Percentiles rank a stretch among this genome's conserved stretches.
Evolutionary conservation across 345 rosid species (phyloP).

Genomic region (Eucalyptus viminalis): DNA sequence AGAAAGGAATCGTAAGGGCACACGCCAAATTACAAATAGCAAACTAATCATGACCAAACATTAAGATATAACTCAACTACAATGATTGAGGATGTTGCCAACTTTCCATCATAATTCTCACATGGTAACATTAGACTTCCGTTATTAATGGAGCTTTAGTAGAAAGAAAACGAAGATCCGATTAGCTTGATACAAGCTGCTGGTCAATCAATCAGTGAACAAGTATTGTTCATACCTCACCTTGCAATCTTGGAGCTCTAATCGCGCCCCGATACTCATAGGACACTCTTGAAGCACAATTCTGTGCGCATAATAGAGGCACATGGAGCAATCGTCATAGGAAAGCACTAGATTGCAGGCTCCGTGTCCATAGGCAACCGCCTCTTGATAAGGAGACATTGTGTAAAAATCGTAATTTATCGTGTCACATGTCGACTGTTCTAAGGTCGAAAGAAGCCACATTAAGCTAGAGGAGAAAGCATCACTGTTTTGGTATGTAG

Average conservation of each 20-base stretch:
- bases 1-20: neutral
- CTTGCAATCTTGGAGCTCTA: neutral
- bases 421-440: neutral
- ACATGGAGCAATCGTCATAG: neutral
- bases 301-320: neutral
- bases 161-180: neutral
- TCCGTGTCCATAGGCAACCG: neutral
- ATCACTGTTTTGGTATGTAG: neutral
- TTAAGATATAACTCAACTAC: neutral
- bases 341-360: neutral
- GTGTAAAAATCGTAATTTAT: neutral
- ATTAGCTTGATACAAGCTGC: neutral
- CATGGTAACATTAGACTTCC: neutral
- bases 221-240: neutral
- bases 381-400: neutral
- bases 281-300: neutral
- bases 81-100: neutral
- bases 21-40: neutral
- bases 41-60: neutral
- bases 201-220: neutral
- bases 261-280: neutral
- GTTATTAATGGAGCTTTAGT: neutral
- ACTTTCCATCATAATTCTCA: neutral
- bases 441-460: neutral
- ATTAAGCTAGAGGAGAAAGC: neutral